Conservation (phyloP, 306 rosid genomes). For the Castanospermum australe region DNA sequence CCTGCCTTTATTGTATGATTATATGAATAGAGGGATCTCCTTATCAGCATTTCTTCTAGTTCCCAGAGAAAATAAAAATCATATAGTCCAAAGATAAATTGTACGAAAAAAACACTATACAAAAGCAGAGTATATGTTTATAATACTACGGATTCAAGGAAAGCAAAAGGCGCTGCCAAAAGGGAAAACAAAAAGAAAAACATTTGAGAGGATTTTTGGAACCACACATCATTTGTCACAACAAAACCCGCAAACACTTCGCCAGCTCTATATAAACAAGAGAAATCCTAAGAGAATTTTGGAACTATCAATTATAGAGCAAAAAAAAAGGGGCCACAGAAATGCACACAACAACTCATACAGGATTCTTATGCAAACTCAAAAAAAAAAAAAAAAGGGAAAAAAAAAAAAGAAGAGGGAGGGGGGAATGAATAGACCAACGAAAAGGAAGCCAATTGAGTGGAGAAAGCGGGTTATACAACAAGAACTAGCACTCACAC, state of each 20-base stretch:
- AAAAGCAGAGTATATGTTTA: too few relatives aligned
- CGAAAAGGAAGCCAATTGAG: neutral
- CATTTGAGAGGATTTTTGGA: neutral
- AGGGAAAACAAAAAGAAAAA: neutral
- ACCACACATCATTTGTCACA: neutral
- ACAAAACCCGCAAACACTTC: neutral
- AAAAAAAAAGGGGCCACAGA: neutral
- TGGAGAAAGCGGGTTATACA: neutral
- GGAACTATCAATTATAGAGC: neutral
- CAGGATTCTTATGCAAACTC: neutral
- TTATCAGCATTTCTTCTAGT: too few relatives aligned
- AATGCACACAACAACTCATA: neutral
- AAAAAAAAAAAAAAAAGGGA: neutral
- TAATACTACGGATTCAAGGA: neutral
- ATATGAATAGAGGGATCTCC: too few relatives aligned
- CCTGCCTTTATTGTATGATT: neutral
- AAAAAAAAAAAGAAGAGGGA: neutral
- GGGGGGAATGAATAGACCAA: too few relatives aligned
- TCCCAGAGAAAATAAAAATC: too few relatives aligned
- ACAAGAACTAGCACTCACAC: slow-evolving; percentile 60
- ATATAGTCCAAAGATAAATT: neutral
- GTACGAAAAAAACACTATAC: neutral
- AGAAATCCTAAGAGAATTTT: neutral
- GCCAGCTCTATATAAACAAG: neutral
- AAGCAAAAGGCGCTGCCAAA: neutral